phyloP scores from a whole-genome alignment of 2,329 filamentous ascomycete genomes.

The Cercospora sp. region DNA sequence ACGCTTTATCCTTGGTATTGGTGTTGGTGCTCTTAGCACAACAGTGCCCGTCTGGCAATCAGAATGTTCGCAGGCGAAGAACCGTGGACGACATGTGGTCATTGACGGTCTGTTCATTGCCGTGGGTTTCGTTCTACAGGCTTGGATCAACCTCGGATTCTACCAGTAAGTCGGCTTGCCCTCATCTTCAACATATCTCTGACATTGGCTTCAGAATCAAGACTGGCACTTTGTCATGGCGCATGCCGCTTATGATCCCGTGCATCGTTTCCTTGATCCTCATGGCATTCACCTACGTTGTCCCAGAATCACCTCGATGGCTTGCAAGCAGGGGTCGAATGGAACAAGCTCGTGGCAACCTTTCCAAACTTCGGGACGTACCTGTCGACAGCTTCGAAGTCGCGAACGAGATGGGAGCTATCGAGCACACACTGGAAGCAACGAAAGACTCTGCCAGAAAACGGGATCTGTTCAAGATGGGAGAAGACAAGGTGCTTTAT shows the following conservation, averaged over 20 bases:
- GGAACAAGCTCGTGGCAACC: constrained; percentile 28
- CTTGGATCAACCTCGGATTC: constrained; percentile 52
- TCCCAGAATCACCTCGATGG: constrained; percentile 45
- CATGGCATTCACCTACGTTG: constrained; percentile 37
- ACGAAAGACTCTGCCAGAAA: constrained; percentile 40
- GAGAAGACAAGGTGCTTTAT: constrained; percentile 53
- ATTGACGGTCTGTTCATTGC: constrained; percentile 51
- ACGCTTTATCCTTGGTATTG: constrained; percentile 47
- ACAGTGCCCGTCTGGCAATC: constrained; percentile 52
- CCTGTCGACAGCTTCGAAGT: constrained; percentile 42
- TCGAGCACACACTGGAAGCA: constrained; percentile 52
- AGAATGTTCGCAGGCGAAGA: constrained; percentile 42
- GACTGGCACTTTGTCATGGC: constrained; percentile 45
- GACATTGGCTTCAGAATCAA: constrained; percentile 29
- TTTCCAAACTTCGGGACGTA: constrained; percentile 46
- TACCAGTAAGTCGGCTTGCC: constrained; percentile 31
- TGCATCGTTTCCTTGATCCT: constrained; percentile 42
- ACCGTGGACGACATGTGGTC: constrained; percentile 45
- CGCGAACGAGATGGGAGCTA: constrained; percentile 48
- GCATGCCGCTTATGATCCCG: constrained; percentile 52
- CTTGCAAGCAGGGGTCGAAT: constrained; percentile 38
- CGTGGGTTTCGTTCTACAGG: constrained; percentile 47
- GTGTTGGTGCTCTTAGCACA: constrained; percentile 46
- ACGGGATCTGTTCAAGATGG: constrained; percentile 51
- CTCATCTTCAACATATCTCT: neutral